These are phyloP conservation scores for Vachellia collinsii DNA, from an alignment of 306 rosid genomes.

Conservation along the genomic window DNA sequence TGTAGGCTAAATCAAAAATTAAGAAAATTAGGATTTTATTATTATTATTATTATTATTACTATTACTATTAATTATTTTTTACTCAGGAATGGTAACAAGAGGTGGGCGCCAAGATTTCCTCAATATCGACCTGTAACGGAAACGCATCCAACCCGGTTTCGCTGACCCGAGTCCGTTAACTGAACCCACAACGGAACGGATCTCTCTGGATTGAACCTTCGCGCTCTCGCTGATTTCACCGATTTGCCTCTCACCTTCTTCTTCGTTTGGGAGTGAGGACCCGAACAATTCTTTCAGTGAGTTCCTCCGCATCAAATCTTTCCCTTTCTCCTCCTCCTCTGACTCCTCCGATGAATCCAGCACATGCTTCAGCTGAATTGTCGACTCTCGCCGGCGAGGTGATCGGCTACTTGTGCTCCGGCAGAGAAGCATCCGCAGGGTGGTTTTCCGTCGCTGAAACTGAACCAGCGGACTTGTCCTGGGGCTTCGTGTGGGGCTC, in stretches of 20 bases:
- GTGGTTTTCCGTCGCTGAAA: constrained; percentile 77
- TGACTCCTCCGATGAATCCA: constrained; percentile 23
- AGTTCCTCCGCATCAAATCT: constrained; percentile 53
- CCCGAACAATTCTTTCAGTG: constrained; percentile 71
- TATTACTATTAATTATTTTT: background rate
- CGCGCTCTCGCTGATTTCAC: constrained; percentile 4
- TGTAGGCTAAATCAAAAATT: background rate
- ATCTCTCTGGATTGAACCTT: constrained; percentile 2
- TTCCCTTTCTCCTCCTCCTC: constrained; percentile 27
- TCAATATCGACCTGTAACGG: constrained; percentile 65
- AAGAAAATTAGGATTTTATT: background rate
- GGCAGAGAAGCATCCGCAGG: constrained; percentile 60
- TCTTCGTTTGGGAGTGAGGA: constrained; percentile 63
- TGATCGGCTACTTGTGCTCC: constrained; percentile 49
- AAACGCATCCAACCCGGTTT: constrained; percentile 71
- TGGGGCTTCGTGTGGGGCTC: constrained; percentile 80
- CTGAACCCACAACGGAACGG: constrained; percentile 35
- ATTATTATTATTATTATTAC: no score
- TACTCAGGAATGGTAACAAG: constrained; percentile 71
- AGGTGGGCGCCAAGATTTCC: constrained; percentile 84
- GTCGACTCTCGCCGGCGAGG: constrained; percentile 44
- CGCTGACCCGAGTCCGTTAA: constrained; percentile 45
- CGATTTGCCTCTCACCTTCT: constrained; percentile 2
- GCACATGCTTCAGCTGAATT: constrained; percentile 34
- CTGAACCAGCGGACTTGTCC: constrained; percentile 72